Conservation (phyloP, 2,329 filamentous ascomycete species). For the Talaromyces sp. region DNA sequence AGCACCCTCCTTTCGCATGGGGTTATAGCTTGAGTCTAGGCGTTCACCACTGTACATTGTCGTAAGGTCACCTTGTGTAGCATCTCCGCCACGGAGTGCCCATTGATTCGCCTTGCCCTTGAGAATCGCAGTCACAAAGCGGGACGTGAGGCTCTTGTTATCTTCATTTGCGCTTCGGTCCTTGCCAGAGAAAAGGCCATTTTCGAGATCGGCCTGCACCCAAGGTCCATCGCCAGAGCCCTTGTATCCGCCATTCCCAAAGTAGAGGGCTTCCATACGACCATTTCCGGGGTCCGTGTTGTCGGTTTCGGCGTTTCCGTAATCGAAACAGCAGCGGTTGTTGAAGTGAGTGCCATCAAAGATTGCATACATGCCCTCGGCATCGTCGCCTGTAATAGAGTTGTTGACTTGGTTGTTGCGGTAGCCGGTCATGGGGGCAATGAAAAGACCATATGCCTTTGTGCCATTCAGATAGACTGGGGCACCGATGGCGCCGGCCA, state of each 20-base stretch:
- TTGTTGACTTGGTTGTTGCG: conserved; percentile 3
- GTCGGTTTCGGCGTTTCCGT: conserved; percentile 8
- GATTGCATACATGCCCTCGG: conserved; percentile 9
- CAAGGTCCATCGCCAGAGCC: conserved; percentile 8
- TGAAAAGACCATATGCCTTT: conserved; percentile 7
- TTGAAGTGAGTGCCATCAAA: conserved; percentile 10
- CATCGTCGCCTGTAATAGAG: conserved; percentile 1
- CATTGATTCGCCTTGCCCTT: conserved; percentile 8
- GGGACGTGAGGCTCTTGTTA: neutral
- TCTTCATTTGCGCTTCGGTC: neutral
- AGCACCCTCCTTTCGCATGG: conserved; percentile 8
- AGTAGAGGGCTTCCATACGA: conserved; percentile 10
- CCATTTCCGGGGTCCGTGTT: conserved; percentile 4
- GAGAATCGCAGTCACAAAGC: conserved; percentile 9
- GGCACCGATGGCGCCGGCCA: conserved; percentile 6
- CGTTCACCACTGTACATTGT: conserved; percentile 4
- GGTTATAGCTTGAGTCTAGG: conserved; percentile 2
- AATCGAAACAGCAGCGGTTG: conserved; percentile 6
- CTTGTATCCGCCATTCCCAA: neutral
- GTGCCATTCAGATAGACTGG: conserved; percentile 5
- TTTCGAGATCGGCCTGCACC: conserved; percentile 9
- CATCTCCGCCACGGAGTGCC: conserved; percentile 8
- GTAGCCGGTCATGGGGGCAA: conserved; percentile 6
- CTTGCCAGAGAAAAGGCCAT: conserved; percentile 4
- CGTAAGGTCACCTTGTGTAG: neutral